Percentiles rank a stretch among this genome's conserved stretches.
These are phyloP conservation scores for Candida adriatica DNA, from an alignment of 805 yeast species.

Conservation along the genomic window DNA sequence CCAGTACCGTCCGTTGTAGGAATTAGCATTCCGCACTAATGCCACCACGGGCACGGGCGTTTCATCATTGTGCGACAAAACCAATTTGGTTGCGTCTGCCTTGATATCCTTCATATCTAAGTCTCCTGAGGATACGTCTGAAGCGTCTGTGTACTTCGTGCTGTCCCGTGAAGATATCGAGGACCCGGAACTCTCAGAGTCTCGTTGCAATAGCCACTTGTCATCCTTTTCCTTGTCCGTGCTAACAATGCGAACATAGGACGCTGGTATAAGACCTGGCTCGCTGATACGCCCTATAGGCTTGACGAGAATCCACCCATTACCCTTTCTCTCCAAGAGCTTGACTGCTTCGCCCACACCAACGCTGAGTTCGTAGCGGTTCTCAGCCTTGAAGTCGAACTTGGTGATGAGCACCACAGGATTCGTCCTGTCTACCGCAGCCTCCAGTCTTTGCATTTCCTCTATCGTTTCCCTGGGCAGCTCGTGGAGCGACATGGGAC, in stretches of 20 bases:
- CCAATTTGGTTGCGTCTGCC: constrained; percentile 4
- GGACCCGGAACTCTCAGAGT: background rate
- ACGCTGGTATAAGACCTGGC: constrained; percentile 48
- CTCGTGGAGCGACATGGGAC: too few relatives aligned
- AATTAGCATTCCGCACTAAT: constrained; percentile 33
- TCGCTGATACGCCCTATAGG: constrained; percentile 39
- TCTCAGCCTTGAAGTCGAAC: constrained; percentile 38
- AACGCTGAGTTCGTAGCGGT: constrained; percentile 36
- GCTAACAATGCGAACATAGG: constrained; percentile 40
- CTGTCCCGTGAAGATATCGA: background rate
- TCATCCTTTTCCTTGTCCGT: constrained; percentile 27
- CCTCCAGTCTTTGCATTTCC: too few relatives aligned
- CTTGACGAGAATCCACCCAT: constrained; percentile 53
- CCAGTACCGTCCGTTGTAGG: constrained; percentile 41
- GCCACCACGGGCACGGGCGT: constrained; percentile 27
- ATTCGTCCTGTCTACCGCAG: too few relatives aligned
- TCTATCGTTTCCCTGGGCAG: too few relatives aligned
- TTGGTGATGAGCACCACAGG: constrained; percentile 37
- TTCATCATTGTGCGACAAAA: constrained; percentile 1
- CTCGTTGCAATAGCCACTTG: constrained; percentile 14
- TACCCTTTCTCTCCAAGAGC: constrained; percentile 37
- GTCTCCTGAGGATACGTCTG: constrained; percentile 4
- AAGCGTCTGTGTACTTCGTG: constrained; percentile 1
- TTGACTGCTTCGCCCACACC: constrained; percentile 47
- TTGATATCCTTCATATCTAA: constrained; percentile 6